These are phyloP conservation scores for Tympanopsis confertula DNA, from an alignment of 2,329 filamentous ascomycete genomes.

Conservation along the genomic window DNA sequence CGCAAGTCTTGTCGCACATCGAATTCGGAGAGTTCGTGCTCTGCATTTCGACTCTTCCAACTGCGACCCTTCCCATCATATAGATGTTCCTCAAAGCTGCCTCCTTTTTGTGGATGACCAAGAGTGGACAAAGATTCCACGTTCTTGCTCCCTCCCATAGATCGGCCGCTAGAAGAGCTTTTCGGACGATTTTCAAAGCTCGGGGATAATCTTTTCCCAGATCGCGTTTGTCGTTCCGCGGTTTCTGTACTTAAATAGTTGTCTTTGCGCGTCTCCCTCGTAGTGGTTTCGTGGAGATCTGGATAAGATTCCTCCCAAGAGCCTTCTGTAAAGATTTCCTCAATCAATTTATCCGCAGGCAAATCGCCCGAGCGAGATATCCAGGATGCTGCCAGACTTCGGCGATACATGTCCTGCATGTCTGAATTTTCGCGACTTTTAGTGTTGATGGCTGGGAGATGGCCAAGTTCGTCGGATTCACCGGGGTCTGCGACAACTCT, in stretches of 20 bases:
- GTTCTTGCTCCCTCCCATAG: conserved; percentile 14
- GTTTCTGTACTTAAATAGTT: background rate
- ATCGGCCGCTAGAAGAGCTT: conserved; percentile 17
- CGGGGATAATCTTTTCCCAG: background rate
- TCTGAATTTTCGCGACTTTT: conserved; percentile 46
- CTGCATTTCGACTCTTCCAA: conserved; percentile 15
- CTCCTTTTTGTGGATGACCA: conserved; percentile 16
- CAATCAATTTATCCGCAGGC: conserved; percentile 50
- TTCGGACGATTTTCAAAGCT: conserved; percentile 14
- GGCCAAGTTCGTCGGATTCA: conserved; percentile 34
- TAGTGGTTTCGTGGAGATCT: background rate
- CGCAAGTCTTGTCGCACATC: conserved; percentile 30
- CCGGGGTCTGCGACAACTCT: conserved; percentile 37
- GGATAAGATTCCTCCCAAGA: conserved; percentile 35
- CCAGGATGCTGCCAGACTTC: conserved; percentile 53
- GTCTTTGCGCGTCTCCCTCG: background rate
- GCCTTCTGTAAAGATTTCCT: conserved; percentile 52
- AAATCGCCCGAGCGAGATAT: conserved; percentile 45
- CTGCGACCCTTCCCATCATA: conserved; percentile 21
- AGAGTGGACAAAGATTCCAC: conserved; percentile 12
- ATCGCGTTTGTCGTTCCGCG: background rate
- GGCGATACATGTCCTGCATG: conserved; percentile 54
- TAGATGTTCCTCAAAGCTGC: conserved; percentile 26
- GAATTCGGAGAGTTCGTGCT: conserved; percentile 28
- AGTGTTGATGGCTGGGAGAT: conserved; percentile 36